Percentiles rank a stretch among this genome's conserved stretches.
Conservation (phyloP, 768 basidiomycete species). For the Pilatotrama ljubarskyi region DNA sequence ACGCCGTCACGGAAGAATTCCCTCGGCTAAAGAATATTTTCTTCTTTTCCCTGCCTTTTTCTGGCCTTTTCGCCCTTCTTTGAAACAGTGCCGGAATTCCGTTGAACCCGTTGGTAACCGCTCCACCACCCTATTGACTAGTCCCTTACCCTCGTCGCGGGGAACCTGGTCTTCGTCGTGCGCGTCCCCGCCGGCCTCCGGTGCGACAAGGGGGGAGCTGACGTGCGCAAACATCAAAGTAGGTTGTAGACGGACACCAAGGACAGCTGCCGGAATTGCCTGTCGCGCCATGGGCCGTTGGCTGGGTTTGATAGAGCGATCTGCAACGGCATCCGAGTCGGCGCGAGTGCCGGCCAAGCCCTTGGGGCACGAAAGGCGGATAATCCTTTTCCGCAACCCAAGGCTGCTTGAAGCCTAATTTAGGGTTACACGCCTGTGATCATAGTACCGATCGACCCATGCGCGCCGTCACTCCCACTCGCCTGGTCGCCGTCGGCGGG, state of each 20-base stretch:
- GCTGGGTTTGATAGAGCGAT: slow-evolving; percentile 5
- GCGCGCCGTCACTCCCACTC: neutral
- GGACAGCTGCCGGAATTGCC: neutral
- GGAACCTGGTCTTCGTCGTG: no score
- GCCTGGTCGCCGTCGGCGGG: neutral
- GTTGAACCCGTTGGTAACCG: slow-evolving; percentile 14
- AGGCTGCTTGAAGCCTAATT: slow-evolving; percentile 22
- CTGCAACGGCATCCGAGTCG: slow-evolving; percentile 14
- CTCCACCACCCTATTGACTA: slow-evolving; percentile 14
- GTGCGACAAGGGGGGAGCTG: neutral
- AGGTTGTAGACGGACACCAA: neutral
- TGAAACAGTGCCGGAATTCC: slow-evolving; percentile 8
- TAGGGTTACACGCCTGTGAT: slow-evolving; percentile 19
- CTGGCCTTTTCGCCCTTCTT: slow-evolving; percentile 7
- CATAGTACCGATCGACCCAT: slow-evolving; percentile 2
- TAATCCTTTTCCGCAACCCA: slow-evolving; percentile 10
- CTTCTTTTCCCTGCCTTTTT: slow-evolving; percentile 12
- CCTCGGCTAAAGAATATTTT: slow-evolving; percentile 19
- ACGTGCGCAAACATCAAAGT: slow-evolving; percentile 8
- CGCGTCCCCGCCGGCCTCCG: neutral
- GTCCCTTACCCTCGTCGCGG: slow-evolving; percentile 5
- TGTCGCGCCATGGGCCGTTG: slow-evolving; percentile 8
- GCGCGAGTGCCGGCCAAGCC: slow-evolving; percentile 2
- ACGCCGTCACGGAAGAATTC: slow-evolving; percentile 20
- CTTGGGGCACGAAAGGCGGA: neutral